These are phyloP conservation scores for Globisporangium perplexum DNA, from an alignment of 352 stramenopile genomes.

Conservation along the genomic window DNA sequence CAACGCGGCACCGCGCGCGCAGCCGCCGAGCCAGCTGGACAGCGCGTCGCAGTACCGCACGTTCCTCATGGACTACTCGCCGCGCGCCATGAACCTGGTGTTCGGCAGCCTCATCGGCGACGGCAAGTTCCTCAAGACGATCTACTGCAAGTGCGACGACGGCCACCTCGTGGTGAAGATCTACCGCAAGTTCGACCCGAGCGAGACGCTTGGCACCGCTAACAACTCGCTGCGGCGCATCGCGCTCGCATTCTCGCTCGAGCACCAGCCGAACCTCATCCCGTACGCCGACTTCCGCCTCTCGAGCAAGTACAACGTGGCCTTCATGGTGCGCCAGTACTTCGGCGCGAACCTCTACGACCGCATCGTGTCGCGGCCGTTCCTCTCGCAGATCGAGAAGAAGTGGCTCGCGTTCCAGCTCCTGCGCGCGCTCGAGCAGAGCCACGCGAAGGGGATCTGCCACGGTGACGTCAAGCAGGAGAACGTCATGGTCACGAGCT, in stretches of 20 bases:
- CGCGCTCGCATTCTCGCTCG: slow-evolving; percentile 48
- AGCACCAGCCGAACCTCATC: slow-evolving; percentile 77
- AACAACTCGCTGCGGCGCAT: slow-evolving; percentile 51
- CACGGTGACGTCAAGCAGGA: slow-evolving; percentile 98
- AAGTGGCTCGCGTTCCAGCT: slow-evolving; percentile 98
- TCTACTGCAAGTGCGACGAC: slow-evolving; percentile 85
- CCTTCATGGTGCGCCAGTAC: slow-evolving; percentile 95
- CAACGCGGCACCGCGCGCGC: slow-evolving; percentile 75
- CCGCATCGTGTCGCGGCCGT: slow-evolving; percentile 94
- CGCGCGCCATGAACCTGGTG: slow-evolving; percentile 81
- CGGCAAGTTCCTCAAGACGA: slow-evolving; percentile 88
- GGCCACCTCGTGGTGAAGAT: slow-evolving; percentile 85
- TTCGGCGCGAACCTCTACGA: slow-evolving; percentile 96
- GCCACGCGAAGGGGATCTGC: slow-evolving; percentile 90
- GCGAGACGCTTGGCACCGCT: slow-evolving; percentile 55
- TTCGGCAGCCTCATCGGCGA: slow-evolving; percentile 82
- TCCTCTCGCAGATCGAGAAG: slow-evolving; percentile 94
- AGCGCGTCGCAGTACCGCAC: slow-evolving; percentile 83
- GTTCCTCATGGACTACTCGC: slow-evolving; percentile 86
- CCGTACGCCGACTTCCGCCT: slow-evolving; percentile 79
- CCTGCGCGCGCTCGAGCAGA: slow-evolving; percentile 90
- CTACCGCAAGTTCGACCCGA: slow-evolving; percentile 81
- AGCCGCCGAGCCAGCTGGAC: slow-evolving; percentile 72
- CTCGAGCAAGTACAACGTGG: slow-evolving; percentile 76
- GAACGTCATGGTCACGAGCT: slow-evolving; percentile 98